These are phyloP conservation scores for Penicillium nordicum DNA, from an alignment of 2,329 filamentous ascomycete species.

Conservation along the genomic window DNA sequence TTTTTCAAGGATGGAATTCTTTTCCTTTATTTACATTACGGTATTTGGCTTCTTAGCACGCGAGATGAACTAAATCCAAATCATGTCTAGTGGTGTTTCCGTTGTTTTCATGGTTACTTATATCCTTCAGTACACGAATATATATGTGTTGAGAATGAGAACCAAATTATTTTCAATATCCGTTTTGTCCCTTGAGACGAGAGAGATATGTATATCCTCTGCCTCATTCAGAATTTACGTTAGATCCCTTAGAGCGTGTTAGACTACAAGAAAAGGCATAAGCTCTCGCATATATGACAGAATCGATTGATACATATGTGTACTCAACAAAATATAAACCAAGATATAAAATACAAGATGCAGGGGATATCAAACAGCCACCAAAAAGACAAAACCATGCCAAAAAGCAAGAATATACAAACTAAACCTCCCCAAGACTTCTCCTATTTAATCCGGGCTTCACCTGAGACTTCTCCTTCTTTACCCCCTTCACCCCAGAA, in stretches of 20 bases:
- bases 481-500: slow-evolving; percentile 5
- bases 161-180: background rate
- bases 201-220: background rate
- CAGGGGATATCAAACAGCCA: background rate
- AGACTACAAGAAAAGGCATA: too few relatives aligned
- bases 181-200: background rate
- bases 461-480: slow-evolving; percentile 6
- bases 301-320: background rate
- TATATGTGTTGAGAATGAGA: background rate
- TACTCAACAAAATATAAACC: background rate
- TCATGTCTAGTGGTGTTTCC: background rate
- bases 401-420: background rate
- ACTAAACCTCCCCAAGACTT: background rate
- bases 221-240: too few relatives aligned
- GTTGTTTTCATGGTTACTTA: background rate
- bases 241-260: too few relatives aligned
- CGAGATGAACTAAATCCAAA: background rate
- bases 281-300: too few relatives aligned
- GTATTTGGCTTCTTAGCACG: background rate
- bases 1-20: background rate
- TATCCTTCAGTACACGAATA: background rate
- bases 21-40: background rate
- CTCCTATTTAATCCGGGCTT: background rate
- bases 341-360: background rate
- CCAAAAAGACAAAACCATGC: background rate